phyloP scores from a whole-genome alignment of 371 early-diverging fungal genomes.

The Mortierella sp. region DNA sequence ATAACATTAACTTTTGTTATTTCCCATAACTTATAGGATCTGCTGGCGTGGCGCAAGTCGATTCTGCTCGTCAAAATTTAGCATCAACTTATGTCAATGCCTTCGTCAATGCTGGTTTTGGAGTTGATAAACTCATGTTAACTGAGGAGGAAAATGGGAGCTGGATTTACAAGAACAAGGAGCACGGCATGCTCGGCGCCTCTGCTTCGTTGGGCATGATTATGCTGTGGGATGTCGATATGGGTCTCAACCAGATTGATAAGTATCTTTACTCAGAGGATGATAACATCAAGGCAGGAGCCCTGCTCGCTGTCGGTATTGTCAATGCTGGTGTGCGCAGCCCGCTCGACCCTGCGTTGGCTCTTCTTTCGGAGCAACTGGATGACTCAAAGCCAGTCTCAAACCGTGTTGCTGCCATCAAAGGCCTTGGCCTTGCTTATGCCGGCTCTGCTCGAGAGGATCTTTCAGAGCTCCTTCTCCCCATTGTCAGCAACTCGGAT shows the following conservation, averaged over 20 bases:
- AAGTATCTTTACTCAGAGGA: slow-evolving; percentile 92
- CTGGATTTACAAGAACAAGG: slow-evolving; percentile 98
- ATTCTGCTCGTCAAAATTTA: slow-evolving; percentile 95
- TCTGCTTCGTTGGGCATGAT: slow-evolving; percentile 95
- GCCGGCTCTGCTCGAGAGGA: slow-evolving; percentile 93
- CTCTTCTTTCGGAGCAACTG: slow-evolving; percentile 89
- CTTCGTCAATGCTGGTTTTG: slow-evolving; percentile 97
- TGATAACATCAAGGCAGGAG: slow-evolving; percentile 90
- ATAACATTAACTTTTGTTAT: background rate
- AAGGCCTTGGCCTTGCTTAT: slow-evolving; percentile 93
- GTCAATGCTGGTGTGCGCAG: slow-evolving; percentile 90
- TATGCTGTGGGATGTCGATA: slow-evolving; percentile 94
- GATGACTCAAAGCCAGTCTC: slow-evolving; percentile 65
- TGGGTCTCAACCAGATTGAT: slow-evolving; percentile 91
- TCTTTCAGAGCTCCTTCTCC: slow-evolving; percentile 84
- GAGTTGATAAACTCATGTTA: slow-evolving; percentile 93
- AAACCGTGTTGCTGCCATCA: slow-evolving; percentile 56
- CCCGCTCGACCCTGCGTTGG: slow-evolving; percentile 94
- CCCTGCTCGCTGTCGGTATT: slow-evolving; percentile 94
- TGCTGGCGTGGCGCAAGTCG: slow-evolving; percentile 75
- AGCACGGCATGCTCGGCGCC: slow-evolving; percentile 94
- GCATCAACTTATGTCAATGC: slow-evolving; percentile 98
- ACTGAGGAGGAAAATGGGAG: slow-evolving; percentile 78
- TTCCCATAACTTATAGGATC: slow-evolving; percentile 55
- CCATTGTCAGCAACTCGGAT: slow-evolving; percentile 87